Evolutionary conservation across 2,329 filamentous ascomycete genomes (phyloP).

Genomic region (Calonectria fujianensis): DNA sequence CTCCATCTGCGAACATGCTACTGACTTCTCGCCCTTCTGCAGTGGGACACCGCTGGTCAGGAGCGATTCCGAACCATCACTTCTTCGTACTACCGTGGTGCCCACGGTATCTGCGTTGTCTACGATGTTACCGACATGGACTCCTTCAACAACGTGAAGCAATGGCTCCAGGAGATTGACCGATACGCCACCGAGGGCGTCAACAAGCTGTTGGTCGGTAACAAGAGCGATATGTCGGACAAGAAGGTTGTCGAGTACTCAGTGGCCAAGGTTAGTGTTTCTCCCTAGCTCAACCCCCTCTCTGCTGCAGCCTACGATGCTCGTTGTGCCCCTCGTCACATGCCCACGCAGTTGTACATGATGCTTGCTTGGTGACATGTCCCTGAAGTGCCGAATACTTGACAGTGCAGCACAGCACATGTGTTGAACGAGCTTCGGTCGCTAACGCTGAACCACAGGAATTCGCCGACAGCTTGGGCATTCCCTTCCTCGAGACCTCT

Average conservation of each 20-base stretch:
- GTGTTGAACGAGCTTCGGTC: not conserved
- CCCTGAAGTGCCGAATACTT: slow-evolving; percentile 33
- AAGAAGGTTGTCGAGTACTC: slow-evolving; percentile 99
- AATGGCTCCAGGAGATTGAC: slow-evolving; percentile 99
- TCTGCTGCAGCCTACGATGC: slow-evolving; percentile 24
- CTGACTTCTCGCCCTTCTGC: slow-evolving; percentile 46
- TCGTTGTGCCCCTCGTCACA: slow-evolving; percentile 42
- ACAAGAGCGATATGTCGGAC: slow-evolving; percentile 99
- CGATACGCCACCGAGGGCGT: slow-evolving; percentile 99
- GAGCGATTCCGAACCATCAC: slow-evolving; percentile 99
- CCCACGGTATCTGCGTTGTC: slow-evolving; percentile 99
- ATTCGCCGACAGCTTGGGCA: slow-evolving; percentile 98
- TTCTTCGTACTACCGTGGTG: slow-evolving; percentile 99
- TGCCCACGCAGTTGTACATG: slow-evolving; percentile 46
- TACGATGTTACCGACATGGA: slow-evolving; percentile 99
- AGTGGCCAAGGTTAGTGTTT: slow-evolving; percentile 89
- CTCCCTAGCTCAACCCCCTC: not conserved
- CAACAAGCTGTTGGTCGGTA: slow-evolving; percentile 99
- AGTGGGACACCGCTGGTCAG: slow-evolving; percentile 99
- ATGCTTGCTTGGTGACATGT: slow-evolving; percentile 36
- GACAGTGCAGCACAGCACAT: not conserved
- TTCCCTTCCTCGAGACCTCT: slow-evolving; percentile 99
- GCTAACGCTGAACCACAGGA: slow-evolving; percentile 76
- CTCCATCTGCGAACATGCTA: not conserved
- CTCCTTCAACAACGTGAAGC: slow-evolving; percentile 99